Evolutionary conservation across 768 basidiomycete genomes (phyloP), one percentile per base, ranked within the genome.

Genomic region (Strobilomyces confusus): DNA sequence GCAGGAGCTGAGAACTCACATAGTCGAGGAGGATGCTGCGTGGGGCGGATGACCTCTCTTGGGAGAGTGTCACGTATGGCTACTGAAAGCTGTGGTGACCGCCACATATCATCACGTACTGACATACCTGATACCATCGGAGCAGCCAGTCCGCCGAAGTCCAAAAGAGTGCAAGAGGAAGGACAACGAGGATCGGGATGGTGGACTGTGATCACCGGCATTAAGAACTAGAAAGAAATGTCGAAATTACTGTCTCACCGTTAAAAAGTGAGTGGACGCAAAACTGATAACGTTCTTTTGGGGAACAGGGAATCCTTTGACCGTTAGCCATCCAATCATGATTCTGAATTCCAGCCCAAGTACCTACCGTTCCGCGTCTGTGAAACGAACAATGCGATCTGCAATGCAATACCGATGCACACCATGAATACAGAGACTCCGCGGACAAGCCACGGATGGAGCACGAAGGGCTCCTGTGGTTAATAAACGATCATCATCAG

Each of bases 21-120:
- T 88, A 88, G 64, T 88, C 81, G 23, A 86, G 63, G 17, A 89
- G 69, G n/a, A 89, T 64, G 48, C 80, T 80, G 56, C 82, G 79
- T 51, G 82, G 73, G 1, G 85, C 83, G 2, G 71, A 64, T 1
- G 78, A 79, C 55, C 70, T 70, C 2, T 83, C 84, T 58, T 73
- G 70, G 17, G 79, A 74, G 25, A 89, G 67, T 7, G 75, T 67
- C 6, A 89, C 71, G 55, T 85, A 88, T 3, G 87, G 85, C 86
- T 88, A 53, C 30, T 40, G 41, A 40, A 33, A 45, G 38, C 15
- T 57, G 30, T n/a, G 32, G 58, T 52, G 45, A 59, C 23, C 29
- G 13, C 37, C 34, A 38, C 43, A n/a, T n/a, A 36, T 14, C 5
- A 29, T 25, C 9, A 26, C 23, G 51, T 12, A 19, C 20, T 30